A percentile compares a stretch with the other conserved stretches of the same genome.
These are phyloP conservation scores for Cichorium intybus DNA, from an alignment of 140 eudicot genomes.

Conservation along the genomic window DNA sequence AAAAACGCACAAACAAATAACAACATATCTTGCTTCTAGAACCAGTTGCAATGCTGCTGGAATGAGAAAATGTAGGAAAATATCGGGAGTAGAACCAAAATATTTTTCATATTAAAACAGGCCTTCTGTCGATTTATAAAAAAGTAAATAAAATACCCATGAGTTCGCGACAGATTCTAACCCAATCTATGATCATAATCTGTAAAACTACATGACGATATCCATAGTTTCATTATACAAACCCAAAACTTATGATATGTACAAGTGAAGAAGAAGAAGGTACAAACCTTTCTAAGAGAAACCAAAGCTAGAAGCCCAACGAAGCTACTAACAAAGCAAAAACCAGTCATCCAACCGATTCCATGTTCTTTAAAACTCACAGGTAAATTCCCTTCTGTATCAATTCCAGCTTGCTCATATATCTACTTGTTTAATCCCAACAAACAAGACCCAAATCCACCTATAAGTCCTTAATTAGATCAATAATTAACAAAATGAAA, in stretches of 20 bases:
- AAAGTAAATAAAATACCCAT: slow-evolving; percentile 34
- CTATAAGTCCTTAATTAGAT: slow-evolving; percentile 26
- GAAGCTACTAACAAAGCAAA: slow-evolving; percentile 68
- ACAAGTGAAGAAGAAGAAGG: slow-evolving; percentile 2
- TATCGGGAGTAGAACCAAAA: too few relatives aligned
- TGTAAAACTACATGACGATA: slow-evolving; percentile 13
- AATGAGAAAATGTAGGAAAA: too few relatives aligned
- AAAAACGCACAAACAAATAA: too few relatives aligned
- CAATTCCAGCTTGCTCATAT: slow-evolving; percentile 71
- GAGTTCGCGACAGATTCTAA: slow-evolving; percentile 62
- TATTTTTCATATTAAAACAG: slow-evolving; percentile 5
- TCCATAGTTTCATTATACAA: neutral
- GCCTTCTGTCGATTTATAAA: neutral
- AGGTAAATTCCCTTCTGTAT: slow-evolving; percentile 72
- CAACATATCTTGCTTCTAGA: too few relatives aligned
- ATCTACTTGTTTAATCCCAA: slow-evolving; percentile 74
- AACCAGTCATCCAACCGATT: slow-evolving; percentile 89
- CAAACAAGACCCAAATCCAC: slow-evolving; percentile 93
- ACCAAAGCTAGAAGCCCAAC: slow-evolving; percentile 90
- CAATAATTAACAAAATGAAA: neutral
- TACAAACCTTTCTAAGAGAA: slow-evolving; percentile 72
- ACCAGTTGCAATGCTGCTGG: too few relatives aligned
- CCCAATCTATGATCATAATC: slow-evolving; percentile 89
- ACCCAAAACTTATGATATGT: neutral
- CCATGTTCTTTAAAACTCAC: slow-evolving; percentile 70